Base-by-base conservation (phyloP, 805 yeast genomes). In the Wickerhamiella vanderwaltii region DNA sequence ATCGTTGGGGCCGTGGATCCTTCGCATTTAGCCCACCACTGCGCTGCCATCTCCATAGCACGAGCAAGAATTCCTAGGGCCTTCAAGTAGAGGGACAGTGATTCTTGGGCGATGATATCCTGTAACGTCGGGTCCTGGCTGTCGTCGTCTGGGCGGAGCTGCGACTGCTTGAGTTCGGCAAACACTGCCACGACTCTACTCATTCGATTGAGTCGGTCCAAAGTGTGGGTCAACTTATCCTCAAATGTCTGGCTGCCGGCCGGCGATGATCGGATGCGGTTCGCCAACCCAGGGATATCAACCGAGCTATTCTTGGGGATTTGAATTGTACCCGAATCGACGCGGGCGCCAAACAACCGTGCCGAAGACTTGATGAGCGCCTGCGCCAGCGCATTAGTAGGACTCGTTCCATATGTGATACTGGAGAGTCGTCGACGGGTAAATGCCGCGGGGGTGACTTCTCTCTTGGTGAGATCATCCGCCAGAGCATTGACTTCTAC, bases 401-500 rank as follows among this genome's bases (percentile, higher is more conserved):
- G 95, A 17, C 65, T 57, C 3, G 64, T 56, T 5, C 65, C 67
- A 39, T 61, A 59, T 12, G 55, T 52, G 26, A 61, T 50, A 5
- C 62, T 56, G 29, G 55, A 47, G 11, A 62, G 52, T 18, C 65
- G 48, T 15, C 54, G 48, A 6, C 41, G 34, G 11, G 34, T 30
- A 15, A 20, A 28, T 2, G 28, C 29, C 20, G 40, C 29, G 25
- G 32, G 40, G 15, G 22, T 22, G 3, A 30, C 35, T 5, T 56
- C 53, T 13, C 57, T 54, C 34, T 44, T 60, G 12, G 84, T 87
- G 39, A 88, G 64, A 57, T 87, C 95, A 59, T 88, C 97, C 2
- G 98, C 98, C 44, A 91, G 67, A 2, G 94, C 88, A 63, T 88
- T 88, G 6, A 88, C 94, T 57, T 91, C 97, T 3, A 88, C 96